A percentile compares a stretch with the other conserved stretches of the same genome.
Conservation (phyloP, 805 yeast genomes). For the Pichia deserticola region DNA sequence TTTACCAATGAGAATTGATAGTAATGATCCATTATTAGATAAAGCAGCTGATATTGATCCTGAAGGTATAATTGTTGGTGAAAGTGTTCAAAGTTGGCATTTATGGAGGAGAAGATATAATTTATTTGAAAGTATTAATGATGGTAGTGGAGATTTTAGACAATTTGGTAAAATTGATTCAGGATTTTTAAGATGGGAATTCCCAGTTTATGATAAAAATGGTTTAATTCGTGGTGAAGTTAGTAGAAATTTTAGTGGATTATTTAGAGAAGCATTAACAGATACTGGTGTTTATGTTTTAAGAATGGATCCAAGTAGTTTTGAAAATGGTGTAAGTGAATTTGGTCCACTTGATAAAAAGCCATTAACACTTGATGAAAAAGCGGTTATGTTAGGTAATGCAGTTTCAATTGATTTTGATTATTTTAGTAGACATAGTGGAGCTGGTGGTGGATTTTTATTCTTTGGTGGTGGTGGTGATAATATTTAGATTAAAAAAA, state of each 20-base stretch:
- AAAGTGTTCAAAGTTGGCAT: slow-evolving; percentile 90
- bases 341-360: slow-evolving; percentile 39
- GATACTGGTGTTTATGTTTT: slow-evolving; percentile 87
- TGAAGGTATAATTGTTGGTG: slow-evolving; percentile 60
- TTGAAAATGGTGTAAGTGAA: slow-evolving; percentile 46
- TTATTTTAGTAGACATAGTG: slow-evolving; percentile 89
- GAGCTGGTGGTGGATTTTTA: slow-evolving; percentile 41
- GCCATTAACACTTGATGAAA: slow-evolving; percentile 62
- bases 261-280: slow-evolving; percentile 87
- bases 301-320: slow-evolving; percentile 70
- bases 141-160: slow-evolving; percentile 36
- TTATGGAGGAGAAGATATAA: slow-evolving; percentile 87
- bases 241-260: slow-evolving; percentile 91
- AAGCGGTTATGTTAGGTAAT: slow-evolving; percentile 79
- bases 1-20: slow-evolving; percentile 43
- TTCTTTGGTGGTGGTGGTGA: slow-evolving; percentile 13
- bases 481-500: not conserved
- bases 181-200: slow-evolving; percentile 78
- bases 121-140: slow-evolving; percentile 44
- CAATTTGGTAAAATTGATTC: slow-evolving; percentile 89
- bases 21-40: slow-evolving; percentile 16
- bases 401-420: slow-evolving; percentile 94
- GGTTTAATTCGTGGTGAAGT: slow-evolving; percentile 65
- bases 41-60: slow-evolving; percentile 27
- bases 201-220: slow-evolving; percentile 59